These are phyloP conservation scores for Panellus pusillus DNA, from an alignment of 768 basidiomycete genomes.

Conservation along the genomic window DNA sequence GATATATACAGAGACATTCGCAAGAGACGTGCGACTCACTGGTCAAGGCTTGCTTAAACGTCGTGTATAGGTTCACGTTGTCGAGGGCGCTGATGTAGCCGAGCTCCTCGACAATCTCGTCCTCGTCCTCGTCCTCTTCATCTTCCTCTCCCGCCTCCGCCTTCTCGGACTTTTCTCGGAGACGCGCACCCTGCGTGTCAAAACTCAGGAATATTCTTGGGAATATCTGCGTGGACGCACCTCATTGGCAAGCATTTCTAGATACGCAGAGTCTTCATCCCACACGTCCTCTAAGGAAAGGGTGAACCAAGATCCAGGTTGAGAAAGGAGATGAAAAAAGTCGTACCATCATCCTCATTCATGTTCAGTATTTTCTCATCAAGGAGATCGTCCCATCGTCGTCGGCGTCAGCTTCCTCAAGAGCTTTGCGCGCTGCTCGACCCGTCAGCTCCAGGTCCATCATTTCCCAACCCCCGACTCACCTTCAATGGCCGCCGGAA, in stretches of 20 bases:
- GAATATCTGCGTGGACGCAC: constrained; percentile 35
- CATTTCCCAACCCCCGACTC: constrained; percentile 3
- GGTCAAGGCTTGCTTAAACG: constrained; percentile 78
- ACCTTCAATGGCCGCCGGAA: constrained; percentile 79
- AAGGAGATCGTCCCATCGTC: constrained; percentile 45
- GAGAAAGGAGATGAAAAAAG: not conserved
- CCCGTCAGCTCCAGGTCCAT: not conserved
- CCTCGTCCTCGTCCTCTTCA: constrained; percentile 48
- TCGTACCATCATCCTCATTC: constrained; percentile 65
- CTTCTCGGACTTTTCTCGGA: constrained; percentile 62
- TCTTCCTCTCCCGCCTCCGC: constrained; percentile 53
- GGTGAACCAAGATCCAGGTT: constrained; percentile 13
- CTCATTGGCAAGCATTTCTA: constrained; percentile 84
- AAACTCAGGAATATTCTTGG: not conserved
- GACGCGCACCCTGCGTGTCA: constrained; percentile 60
- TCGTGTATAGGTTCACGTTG: constrained; percentile 69
- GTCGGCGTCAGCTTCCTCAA: constrained; percentile 49
- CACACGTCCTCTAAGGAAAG: constrained; percentile 71
- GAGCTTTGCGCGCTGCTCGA: constrained; percentile 53
- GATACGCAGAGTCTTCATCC: constrained; percentile 87
- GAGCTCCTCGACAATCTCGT: constrained; percentile 76
- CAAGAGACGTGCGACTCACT: constrained; percentile 43
- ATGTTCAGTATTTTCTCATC: constrained; percentile 61
- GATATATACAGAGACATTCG: not conserved
- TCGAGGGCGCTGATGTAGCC: constrained; percentile 86